These are phyloP conservation scores for Leccinum subfulvum DNA, from an alignment of 1,284 basidiomycete genomes.

Conservation along the genomic window DNA sequence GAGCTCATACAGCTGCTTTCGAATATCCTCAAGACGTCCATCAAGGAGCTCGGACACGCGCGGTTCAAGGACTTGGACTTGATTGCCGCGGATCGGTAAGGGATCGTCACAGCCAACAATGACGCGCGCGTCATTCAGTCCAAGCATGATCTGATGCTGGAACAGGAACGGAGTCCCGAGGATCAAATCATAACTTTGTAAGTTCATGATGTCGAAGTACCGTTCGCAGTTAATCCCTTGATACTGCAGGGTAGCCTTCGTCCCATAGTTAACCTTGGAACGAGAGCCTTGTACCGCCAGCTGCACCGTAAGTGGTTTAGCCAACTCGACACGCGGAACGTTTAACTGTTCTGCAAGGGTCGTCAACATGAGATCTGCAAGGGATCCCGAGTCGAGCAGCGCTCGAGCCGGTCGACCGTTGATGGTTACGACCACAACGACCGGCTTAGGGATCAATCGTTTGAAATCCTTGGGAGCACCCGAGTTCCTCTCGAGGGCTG, in stretches of 20 bases:
- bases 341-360: constrained; percentile 21
- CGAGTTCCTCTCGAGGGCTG: not conserved
- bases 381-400: constrained; percentile 37
- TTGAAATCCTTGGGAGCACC: not conserved
- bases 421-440: constrained; percentile 33
- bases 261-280: constrained; percentile 29
- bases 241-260: constrained; percentile 27
- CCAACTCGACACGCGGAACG: not conserved
- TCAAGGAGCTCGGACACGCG: constrained; percentile 15
- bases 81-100: constrained; percentile 21
- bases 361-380: constrained; percentile 41
- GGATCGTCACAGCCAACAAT: constrained; percentile 18
- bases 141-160: constrained; percentile 25
- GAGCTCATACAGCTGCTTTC: constrained; percentile 19
- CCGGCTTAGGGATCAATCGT: constrained; percentile 29
- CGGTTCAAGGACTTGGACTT: constrained; percentile 20
- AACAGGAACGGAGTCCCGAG: constrained; percentile 35
- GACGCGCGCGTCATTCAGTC: constrained; percentile 18
- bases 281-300: constrained; percentile 25
- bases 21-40: not conserved
- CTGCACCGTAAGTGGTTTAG: not conserved
- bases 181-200: constrained; percentile 36
- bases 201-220: constrained; percentile 31
- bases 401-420: constrained; percentile 34
- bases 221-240: constrained; percentile 25